phyloP scores from a whole-genome alignment of 441 rosid genomes.

The Flueggea neowawraea region DNA sequence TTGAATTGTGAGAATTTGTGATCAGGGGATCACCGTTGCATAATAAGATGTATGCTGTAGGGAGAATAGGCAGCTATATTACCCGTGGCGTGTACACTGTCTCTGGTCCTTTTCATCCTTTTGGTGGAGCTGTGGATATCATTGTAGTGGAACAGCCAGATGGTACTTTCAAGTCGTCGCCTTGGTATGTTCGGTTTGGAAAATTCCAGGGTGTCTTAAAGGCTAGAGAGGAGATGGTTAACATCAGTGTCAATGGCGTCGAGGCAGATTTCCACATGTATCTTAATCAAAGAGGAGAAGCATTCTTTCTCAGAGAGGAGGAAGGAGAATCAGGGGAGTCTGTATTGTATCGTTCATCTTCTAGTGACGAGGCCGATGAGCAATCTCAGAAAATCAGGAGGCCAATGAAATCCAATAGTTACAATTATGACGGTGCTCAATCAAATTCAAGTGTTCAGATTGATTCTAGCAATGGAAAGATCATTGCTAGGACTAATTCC shows the following conservation, averaged over 20 bases:
- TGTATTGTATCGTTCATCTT: slow-evolving; percentile 42
- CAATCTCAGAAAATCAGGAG: slow-evolving; percentile 26
- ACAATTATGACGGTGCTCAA: slow-evolving; percentile 34
- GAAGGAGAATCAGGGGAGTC: slow-evolving; percentile 52
- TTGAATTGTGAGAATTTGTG: slow-evolving; percentile 21
- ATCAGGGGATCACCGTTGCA: slow-evolving; percentile 13
- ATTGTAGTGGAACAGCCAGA: slow-evolving; percentile 94
- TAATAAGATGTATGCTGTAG: slow-evolving; percentile 69
- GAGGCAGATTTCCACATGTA: slow-evolving; percentile 78
- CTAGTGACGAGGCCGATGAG: slow-evolving; percentile 59
- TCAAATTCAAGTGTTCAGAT: slow-evolving; percentile 21
- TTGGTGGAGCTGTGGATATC: slow-evolving; percentile 98
- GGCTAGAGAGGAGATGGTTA: slow-evolving; percentile 60
- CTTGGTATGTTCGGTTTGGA: slow-evolving; percentile 96
- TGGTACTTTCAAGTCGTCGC: slow-evolving; percentile 91
- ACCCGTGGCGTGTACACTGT: slow-evolving; percentile 80
- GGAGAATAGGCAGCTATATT: slow-evolving; percentile 85
- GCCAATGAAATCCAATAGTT: slow-evolving; percentile 51
- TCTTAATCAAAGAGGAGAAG: slow-evolving; percentile 90
- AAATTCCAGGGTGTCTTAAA: slow-evolving; percentile 98
- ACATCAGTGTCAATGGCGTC: slow-evolving; percentile 69
- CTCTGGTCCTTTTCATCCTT: slow-evolving; percentile 92
- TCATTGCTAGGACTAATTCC: slow-evolving; percentile 45
- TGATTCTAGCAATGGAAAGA: slow-evolving; percentile 35
- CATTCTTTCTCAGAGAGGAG: slow-evolving; percentile 76